Evolutionary conservation across 805 yeast genomes (phyloP).

Genomic region (Torulaspora delbrueckii): DNA sequence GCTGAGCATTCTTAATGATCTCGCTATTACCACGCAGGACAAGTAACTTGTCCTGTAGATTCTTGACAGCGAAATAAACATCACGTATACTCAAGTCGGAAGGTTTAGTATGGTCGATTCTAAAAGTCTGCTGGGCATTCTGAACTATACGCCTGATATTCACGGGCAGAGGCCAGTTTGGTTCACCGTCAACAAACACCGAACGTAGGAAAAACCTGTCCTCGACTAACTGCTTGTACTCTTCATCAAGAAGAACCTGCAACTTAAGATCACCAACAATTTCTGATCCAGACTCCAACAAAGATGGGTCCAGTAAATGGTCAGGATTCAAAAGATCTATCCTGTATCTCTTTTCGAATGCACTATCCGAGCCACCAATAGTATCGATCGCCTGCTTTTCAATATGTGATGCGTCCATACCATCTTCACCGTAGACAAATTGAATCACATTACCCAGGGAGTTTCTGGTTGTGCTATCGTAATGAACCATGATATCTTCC

Average conservation of each 20-base stretch:
- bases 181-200: constrained; percentile 90
- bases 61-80: constrained; percentile 65
- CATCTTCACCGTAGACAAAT: constrained; percentile 98
- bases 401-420: constrained; percentile 96
- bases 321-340: constrained; percentile 78
- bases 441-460: constrained; percentile 95
- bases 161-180: constrained; percentile 96
- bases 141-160: constrained; percentile 94
- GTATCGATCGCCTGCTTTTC: constrained; percentile 95
- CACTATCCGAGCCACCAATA: constrained; percentile 83
- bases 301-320: constrained; percentile 58
- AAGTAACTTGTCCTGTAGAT: constrained; percentile 57
- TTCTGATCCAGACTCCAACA: constrained; percentile 84
- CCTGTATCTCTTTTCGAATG: constrained; percentile 78
- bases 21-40: constrained; percentile 81
- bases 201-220: constrained; percentile 81
- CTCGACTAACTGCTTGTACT: constrained; percentile 65
- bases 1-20: constrained; percentile 78
- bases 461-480: constrained; percentile 97
- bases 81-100: constrained; percentile 85
- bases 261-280: constrained; percentile 83
- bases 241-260: constrained; percentile 77
- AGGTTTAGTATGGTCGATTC: constrained; percentile 82
- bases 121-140: constrained; percentile 96
- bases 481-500: constrained; percentile 96